These are phyloP conservation scores for Cercospora sp. DNA, from an alignment of 2,329 filamentous ascomycete genomes.

Conservation along the genomic window DNA sequence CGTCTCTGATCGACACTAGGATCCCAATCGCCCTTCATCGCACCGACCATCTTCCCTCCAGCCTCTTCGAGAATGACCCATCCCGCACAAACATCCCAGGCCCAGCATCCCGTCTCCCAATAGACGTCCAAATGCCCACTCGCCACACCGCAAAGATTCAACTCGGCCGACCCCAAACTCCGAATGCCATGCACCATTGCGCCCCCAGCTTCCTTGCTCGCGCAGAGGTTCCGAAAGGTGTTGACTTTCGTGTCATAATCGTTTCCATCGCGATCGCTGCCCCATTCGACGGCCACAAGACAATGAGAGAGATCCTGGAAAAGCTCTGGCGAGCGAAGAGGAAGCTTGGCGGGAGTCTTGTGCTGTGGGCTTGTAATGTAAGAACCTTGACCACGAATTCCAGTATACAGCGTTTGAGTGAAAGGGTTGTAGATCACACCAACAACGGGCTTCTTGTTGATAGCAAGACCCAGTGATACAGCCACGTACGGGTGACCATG, in stretches of 20 bases:
- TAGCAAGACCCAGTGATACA: conserved; percentile 72
- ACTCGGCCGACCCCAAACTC: conserved; percentile 69
- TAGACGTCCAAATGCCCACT: conserved; percentile 71
- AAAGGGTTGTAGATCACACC: conserved; percentile 82
- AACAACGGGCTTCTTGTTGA: conserved; percentile 62
- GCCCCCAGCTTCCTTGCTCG: conserved; percentile 61
- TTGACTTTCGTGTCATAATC: conserved; percentile 70
- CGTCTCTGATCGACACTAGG: conserved; percentile 57
- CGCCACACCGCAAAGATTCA: conserved; percentile 73
- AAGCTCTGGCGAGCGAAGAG: conserved; percentile 52
- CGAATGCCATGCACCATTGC: conserved; percentile 75
- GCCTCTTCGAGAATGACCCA: conserved; percentile 76
- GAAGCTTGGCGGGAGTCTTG: conserved; percentile 42
- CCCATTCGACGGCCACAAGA: conserved; percentile 73
- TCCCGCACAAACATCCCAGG: conserved; percentile 81
- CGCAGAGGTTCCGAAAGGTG: conserved; percentile 60
- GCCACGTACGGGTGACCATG: conserved; percentile 73
- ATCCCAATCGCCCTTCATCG: conserved; percentile 71
- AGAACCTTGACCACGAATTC: conserved; percentile 66
- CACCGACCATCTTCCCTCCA: conserved; percentile 69
- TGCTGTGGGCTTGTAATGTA: conserved; percentile 45
- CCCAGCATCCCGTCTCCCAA: conserved; percentile 83
- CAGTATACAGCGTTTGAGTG: conserved; percentile 67
- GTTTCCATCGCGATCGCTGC: conserved; percentile 61
- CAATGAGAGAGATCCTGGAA: conserved; percentile 62